phyloP scores from a whole-genome alignment of 2,329 filamentous ascomycete species.

The Ceratocystis papillata region DNA sequence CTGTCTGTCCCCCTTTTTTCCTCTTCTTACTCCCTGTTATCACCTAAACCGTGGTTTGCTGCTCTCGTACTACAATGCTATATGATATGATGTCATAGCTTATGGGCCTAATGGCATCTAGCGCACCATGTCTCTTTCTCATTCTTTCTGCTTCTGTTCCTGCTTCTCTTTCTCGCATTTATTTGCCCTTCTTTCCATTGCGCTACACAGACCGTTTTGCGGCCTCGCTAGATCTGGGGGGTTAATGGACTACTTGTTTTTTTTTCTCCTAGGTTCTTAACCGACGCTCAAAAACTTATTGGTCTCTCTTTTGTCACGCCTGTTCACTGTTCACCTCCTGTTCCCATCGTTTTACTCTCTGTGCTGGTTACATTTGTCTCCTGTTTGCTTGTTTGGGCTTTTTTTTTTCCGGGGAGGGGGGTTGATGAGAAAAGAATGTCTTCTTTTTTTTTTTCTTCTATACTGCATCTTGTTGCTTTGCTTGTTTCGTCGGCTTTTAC shows the following conservation, averaged over 20 bases:
- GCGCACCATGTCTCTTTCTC: constrained; percentile 10
- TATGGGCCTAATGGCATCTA: not conserved
- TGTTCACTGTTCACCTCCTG: not conserved
- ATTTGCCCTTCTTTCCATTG: not conserved
- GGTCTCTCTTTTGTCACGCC: not conserved
- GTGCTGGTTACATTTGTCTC: no score
- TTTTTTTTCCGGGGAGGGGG: no score
- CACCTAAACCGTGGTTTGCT: not conserved
- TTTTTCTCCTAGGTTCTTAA: not conserved
- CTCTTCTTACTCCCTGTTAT: not conserved
- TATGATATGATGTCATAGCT: constrained; percentile 1
- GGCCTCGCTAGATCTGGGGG: not conserved
- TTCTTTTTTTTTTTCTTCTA: not conserved
- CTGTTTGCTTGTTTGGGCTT: no score
- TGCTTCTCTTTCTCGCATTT: not conserved
- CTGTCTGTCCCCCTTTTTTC: not conserved
- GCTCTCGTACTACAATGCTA: not conserved
- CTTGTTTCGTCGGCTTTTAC: not conserved
- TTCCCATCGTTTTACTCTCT: not conserved
- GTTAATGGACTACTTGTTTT: not conserved
- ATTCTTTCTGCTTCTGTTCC: not conserved
- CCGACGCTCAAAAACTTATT: no score
- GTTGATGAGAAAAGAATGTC: no score
- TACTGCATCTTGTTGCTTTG: not conserved
- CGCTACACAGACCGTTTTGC: not conserved